Evolutionary conservation across 495 filamentous ascomycete genomes (phyloP), one percentile per base, ranked within the genome.

Genomic region (Barbatosphaeria neglecta): DNA sequence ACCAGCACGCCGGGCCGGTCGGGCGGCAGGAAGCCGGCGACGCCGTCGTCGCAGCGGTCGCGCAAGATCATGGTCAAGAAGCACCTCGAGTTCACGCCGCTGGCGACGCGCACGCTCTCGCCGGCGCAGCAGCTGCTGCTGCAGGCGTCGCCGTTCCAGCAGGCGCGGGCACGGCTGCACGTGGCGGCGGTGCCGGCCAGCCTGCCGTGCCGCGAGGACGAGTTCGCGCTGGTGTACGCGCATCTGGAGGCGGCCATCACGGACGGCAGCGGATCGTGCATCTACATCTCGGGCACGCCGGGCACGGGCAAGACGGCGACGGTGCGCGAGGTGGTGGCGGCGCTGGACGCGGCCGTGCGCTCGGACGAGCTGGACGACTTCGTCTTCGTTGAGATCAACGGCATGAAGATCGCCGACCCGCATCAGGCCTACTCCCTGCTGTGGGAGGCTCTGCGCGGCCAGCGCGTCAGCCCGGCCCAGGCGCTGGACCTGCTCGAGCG

Each of bases 221-320:
- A 99, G 62, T 99, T 97, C 65, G 73, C 80, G 16, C 81, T 83
- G 3, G 93, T 99, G 11, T 96, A 96, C 59, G 82, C 83, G 2
- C 86, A 96, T 60, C 84, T 99, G 35, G 89, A 94, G 53, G 82
- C 88, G 9, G 93, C 93, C 48, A 97, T 99, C 60, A 83, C 85
- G 41, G 90, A 93, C 48, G 93, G 90, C 31, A 83, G 84, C 4
- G 93, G 93, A 7, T 79, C 88, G 4, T 99, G 93, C 62, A 95
- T 99, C 58, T 99, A 99, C 67, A 97, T 99, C 45, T 95, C 93
- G n/a, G 93, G 93, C 33, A 96, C 90, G 0, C 93, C 93, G 0
- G 93, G 93, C n/a, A 99, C 93, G 0, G 93, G 93, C 44, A 99
- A 99, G 59, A 99, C 93, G 6, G 93, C 93, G 22, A 99, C 93